Percentiles rank a stretch among this genome's conserved stretches.
Conservation (phyloP, 768 basidiomycete species). For the Megacollybia marginata region DNA sequence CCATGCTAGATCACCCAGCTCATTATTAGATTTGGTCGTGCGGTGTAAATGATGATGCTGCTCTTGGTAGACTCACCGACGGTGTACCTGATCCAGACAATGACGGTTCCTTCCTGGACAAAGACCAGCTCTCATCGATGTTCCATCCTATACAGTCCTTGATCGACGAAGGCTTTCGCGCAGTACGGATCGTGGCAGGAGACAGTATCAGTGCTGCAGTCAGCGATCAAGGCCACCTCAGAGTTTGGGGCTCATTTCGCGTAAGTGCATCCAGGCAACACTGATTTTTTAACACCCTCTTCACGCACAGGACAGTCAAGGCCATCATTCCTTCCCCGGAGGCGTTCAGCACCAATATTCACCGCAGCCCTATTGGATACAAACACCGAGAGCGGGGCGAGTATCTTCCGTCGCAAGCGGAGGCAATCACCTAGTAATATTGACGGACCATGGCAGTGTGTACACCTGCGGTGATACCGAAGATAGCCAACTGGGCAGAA, state of each 20-base stretch:
- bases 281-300: slow-evolving; percentile 3
- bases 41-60: slow-evolving; percentile 84
- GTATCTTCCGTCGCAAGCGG: slow-evolving; percentile 74
- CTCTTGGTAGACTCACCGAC: slow-evolving; percentile 72
- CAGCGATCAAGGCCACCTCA: slow-evolving; percentile 68
- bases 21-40: slow-evolving; percentile 67
- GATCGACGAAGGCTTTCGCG: slow-evolving; percentile 73
- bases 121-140: slow-evolving; percentile 42
- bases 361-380: slow-evolving; percentile 51
- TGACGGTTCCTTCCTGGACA: slow-evolving; percentile 47
- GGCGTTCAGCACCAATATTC: slow-evolving; percentile 58
- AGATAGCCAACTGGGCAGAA: slow-evolving; percentile 85
- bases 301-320: slow-evolving; percentile 54
- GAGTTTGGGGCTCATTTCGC: slow-evolving; percentile 85
- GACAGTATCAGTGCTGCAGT: slow-evolving; percentile 86
- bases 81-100: slow-evolving; percentile 50
- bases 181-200: slow-evolving; percentile 75
- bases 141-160: slow-evolving; percentile 67
- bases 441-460: slow-evolving; percentile 82
- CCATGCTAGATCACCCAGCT: slow-evolving; percentile 3
- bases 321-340: slow-evolving; percentile 71
- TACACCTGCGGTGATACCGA: slow-evolving; percentile 89
- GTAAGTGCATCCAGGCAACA: slow-evolving; percentile 34
- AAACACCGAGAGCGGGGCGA: slow-evolving; percentile 43
- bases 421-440: slow-evolving; percentile 80